Conservation (phyloP, 768 basidiomycete species). For the Suillus fuscotomentosus region DNA sequence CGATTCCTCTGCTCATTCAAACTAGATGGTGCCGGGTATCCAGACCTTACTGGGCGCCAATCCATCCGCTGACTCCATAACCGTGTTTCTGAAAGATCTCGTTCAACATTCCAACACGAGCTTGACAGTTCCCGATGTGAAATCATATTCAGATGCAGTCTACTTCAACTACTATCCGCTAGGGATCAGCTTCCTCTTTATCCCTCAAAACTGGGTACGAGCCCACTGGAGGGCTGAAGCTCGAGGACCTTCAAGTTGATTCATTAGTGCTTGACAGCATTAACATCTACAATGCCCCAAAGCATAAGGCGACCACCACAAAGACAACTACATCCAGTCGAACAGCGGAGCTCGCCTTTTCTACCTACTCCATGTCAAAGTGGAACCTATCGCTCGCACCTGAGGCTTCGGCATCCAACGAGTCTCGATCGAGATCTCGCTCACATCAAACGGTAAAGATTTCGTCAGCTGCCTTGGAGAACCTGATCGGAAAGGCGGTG, state of each 20-base stretch:
- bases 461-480: conserved; percentile 79
- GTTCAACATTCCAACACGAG: conserved; percentile 17
- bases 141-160: conserved; percentile 77
- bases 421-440: conserved; percentile 40
- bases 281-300: conserved; percentile 75
- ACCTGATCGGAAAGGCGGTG: conserved; percentile 89
- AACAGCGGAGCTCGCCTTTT: conserved; percentile 52
- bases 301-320: conserved; percentile 26
- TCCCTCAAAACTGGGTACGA: conserved; percentile 65
- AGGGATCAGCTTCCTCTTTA: conserved; percentile 80
- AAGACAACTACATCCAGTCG: conserved; percentile 36
- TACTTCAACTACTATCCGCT: conserved; percentile 84
- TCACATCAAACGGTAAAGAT: conserved; percentile 67
- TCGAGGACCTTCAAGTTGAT: conserved; percentile 48
- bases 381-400: conserved; percentile 42
- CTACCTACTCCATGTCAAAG: conserved; percentile 56
- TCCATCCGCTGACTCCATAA: conserved; percentile 46
- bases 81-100: conserved; percentile 38
- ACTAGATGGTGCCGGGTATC: conserved; percentile 17
- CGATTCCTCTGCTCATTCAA: not conserved
- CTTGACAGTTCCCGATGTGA: conserved; percentile 54
- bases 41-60: conserved; percentile 48
- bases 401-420: conserved; percentile 16
- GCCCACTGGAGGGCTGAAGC: conserved; percentile 43
- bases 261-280: conserved; percentile 64